Percentiles rank a stretch among this genome's conserved stretches.
phyloP scores from a whole-genome alignment of 495 filamentous ascomycete genomes.

The Aspergillus bridgeri region DNA sequence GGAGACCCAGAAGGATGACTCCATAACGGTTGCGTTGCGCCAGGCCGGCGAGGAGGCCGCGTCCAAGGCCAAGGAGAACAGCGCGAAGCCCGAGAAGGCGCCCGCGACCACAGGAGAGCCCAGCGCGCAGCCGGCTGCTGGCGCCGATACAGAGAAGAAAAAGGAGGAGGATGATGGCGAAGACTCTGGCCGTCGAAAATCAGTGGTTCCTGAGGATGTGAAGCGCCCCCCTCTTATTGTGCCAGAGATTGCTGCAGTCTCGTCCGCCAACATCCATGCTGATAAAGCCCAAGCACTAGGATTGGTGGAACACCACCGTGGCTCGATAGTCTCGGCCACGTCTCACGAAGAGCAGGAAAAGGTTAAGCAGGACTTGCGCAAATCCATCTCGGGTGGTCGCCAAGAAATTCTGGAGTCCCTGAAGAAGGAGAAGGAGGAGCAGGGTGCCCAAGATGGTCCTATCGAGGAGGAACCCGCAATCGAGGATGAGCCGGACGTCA shows the following conservation, averaged over 20 bases:
- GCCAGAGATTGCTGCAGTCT: slow-evolving; percentile 42
- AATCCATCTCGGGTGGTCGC: slow-evolving; percentile 33
- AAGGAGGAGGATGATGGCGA: slow-evolving; percentile 16
- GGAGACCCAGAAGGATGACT: slow-evolving; percentile 30
- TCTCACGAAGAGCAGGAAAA: slow-evolving; percentile 37
- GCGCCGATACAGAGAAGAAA: slow-evolving; percentile 7
- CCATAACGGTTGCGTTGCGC: slow-evolving; percentile 53
- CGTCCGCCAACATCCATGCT: slow-evolving; percentile 42
- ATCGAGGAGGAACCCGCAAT: slow-evolving; percentile 31
- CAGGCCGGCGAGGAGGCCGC: slow-evolving; percentile 71
- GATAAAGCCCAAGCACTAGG: slow-evolving; percentile 41
- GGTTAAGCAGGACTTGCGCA: slow-evolving; percentile 36
- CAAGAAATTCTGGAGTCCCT: slow-evolving; percentile 24
- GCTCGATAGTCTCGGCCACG: slow-evolving; percentile 36
- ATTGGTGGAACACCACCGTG: slow-evolving; percentile 43
- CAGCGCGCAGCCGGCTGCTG: slow-evolving; percentile 6
- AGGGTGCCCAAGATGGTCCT: slow-evolving; percentile 18
- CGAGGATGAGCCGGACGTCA: slow-evolving; percentile 12
- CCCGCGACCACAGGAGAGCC: slow-evolving; percentile 8
- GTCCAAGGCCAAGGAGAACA: slow-evolving; percentile 47
- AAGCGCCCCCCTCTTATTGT: slow-evolving; percentile 34
- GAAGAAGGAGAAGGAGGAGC: slow-evolving; percentile 25
- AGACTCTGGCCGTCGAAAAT: slow-evolving; percentile 25
- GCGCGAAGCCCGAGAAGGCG: slow-evolving; percentile 15
- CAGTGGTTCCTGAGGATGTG: slow-evolving; percentile 33